These are phyloP conservation scores for Candida qinlingensis DNA, from an alignment of 805 yeast species.

Conservation along the genomic window DNA sequence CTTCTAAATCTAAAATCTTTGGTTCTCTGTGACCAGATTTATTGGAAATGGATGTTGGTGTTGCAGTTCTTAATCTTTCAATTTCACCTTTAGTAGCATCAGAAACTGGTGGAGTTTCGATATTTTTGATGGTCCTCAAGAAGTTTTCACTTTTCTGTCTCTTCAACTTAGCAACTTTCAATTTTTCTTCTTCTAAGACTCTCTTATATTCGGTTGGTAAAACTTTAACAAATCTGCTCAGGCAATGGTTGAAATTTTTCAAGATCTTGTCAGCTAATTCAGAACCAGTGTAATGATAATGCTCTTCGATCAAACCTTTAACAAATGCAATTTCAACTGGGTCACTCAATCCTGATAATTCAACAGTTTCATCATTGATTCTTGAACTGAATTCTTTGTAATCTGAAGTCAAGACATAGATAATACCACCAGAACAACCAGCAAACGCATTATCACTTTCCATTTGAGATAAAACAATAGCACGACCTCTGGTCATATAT, in stretches of 20 bases:
- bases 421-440: conserved; percentile 99
- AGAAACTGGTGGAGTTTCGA: conserved; percentile 56
- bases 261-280: conserved; percentile 81
- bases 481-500: conserved; percentile 99
- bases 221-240: conserved; percentile 88
- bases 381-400: conserved; percentile 75
- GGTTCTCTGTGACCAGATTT: conserved; percentile 56
- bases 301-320: conserved; percentile 91
- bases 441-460: conserved; percentile 86
- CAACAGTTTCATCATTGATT: conserved; percentile 80
- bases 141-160: conserved; percentile 52
- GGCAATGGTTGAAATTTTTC: conserved; percentile 79
- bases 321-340: conserved; percentile 92
- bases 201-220: conserved; percentile 88
- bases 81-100: conserved; percentile 91
- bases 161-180: conserved; percentile 60
- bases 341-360: conserved; percentile 67
- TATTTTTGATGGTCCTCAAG: conserved; percentile 64
- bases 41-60: conserved; percentile 22
- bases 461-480: conserved; percentile 84
- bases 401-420: conserved; percentile 91
- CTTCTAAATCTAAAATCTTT: conserved; percentile 83
- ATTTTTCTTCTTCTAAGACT: conserved; percentile 73
- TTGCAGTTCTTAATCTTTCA: conserved; percentile 26
- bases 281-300: conserved; percentile 90